These are phyloP conservation scores for Fragaria ananassa DNA, from an alignment of 306 rosid genomes.

Conservation along the genomic window DNA sequence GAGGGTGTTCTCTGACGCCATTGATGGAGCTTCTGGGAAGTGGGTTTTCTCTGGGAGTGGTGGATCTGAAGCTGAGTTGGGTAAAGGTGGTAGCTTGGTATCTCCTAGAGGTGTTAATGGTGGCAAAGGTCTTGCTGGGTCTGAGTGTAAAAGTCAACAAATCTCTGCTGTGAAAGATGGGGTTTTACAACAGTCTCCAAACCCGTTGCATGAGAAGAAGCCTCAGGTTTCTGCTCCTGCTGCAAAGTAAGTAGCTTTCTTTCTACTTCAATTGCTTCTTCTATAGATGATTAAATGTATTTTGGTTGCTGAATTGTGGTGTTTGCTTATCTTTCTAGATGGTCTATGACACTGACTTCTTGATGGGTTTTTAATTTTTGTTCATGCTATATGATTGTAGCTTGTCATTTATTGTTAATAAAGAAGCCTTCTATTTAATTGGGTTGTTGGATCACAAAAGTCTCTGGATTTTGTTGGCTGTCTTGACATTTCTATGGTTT, in stretches of 20 bases:
- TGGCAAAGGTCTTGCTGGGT: slow-evolving; percentile 34
- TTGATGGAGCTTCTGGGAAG: slow-evolving; percentile 61
- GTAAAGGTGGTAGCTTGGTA: slow-evolving; percentile 55
- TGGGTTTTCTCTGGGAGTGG: slow-evolving; percentile 65
- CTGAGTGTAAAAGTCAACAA: slow-evolving; percentile 43
- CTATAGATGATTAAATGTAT: background rate
- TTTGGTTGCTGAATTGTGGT: background rate
- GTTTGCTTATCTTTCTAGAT: background rate
- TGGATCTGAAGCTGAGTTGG: slow-evolving; percentile 62
- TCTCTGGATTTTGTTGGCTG: background rate
- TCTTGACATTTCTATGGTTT: background rate
- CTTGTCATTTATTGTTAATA: background rate
- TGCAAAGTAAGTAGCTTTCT: slow-evolving; percentile 49
- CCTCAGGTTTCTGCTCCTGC: slow-evolving; percentile 66
- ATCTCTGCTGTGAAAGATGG: slow-evolving; percentile 49
- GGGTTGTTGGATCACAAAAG: background rate
- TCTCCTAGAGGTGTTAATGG: slow-evolving; percentile 49
- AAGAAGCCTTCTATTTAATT: background rate
- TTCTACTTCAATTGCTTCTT: background rate
- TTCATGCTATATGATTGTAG: background rate
- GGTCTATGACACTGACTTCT: background rate
- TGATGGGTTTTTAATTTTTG: background rate
- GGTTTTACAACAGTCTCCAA: slow-evolving; percentile 41
- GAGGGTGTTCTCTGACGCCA: slow-evolving; percentile 85
- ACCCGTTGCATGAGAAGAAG: slow-evolving; percentile 65